These are phyloP conservation scores for Cladosporium sp. DNA, from an alignment of 2,329 filamentous ascomycete species.

Conservation along the genomic window DNA sequence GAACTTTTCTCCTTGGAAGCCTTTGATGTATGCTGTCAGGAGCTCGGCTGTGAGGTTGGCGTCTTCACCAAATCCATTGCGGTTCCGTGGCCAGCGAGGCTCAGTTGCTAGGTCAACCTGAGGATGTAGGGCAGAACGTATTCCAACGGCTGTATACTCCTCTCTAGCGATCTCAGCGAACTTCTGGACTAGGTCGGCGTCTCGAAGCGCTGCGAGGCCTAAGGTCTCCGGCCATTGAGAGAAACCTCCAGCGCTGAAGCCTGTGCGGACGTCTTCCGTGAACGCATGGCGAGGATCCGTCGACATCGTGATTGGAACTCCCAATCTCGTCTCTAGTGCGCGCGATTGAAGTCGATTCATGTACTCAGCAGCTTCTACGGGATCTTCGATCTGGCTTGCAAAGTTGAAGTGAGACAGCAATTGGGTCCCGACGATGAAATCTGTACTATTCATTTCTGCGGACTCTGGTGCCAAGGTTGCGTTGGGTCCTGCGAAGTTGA, in stretches of 20 bases:
- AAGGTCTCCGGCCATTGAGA: conserved; percentile 51
- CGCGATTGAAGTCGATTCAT: conserved; percentile 40
- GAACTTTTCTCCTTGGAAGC: conserved; percentile 45
- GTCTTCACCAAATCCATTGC: conserved; percentile 47
- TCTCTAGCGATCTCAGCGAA: conserved; percentile 50
- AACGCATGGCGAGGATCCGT: conserved; percentile 47
- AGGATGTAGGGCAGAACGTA: conserved; percentile 47
- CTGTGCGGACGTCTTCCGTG: conserved; percentile 41
- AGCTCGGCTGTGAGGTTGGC: conserved; percentile 33
- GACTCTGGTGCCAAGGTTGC: conserved; percentile 26
- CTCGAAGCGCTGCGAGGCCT: conserved; percentile 48
- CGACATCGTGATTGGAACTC: conserved; percentile 48
- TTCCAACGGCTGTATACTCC: conserved; percentile 42
- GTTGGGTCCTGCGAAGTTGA: conserved; percentile 31
- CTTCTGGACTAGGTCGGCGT: conserved; percentile 39
- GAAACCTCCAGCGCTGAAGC: conserved; percentile 41
- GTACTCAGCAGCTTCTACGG: conserved; percentile 34
- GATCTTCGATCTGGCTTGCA: conserved; percentile 41
- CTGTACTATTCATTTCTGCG: conserved; percentile 24
- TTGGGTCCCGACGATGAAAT: conserved; percentile 34
- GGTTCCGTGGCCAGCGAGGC: conserved; percentile 48
- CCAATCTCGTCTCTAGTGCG: conserved; percentile 44
- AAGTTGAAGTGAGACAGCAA: conserved; percentile 47
- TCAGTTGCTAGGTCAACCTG: conserved; percentile 51
- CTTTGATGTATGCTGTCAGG: conserved; percentile 43